phyloP scores from a whole-genome alignment of 129 eudicot genomes.

The Pseudognaphalium luteoalbum region DNA sequence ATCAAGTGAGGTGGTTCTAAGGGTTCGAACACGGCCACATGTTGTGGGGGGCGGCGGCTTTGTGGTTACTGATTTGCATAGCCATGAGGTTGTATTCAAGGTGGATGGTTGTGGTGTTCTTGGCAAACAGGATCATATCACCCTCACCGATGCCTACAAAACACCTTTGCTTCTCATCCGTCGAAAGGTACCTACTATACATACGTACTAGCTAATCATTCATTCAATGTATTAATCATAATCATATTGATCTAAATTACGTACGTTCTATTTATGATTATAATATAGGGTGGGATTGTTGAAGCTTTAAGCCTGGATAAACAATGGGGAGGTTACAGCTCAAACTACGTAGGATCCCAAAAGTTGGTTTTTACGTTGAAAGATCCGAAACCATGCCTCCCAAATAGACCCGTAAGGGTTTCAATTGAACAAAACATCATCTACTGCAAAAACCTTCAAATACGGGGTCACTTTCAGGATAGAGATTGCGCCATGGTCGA shows the following conservation, averaged over 20 bases:
- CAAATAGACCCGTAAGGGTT: conserved; percentile 45
- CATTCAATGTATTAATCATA: too few relatives aligned
- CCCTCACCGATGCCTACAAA: conserved; percentile 63
- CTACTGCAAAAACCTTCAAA: conserved; percentile 40
- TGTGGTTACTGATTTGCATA: conserved; percentile 49
- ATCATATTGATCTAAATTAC: too few relatives aligned
- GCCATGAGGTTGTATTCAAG: conserved; percentile 55
- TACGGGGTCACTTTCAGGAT: conserved; percentile 61
- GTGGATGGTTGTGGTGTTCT: conserved; percentile 92
- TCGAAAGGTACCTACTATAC: conserved; percentile 22
- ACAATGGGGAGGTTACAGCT: conserved; percentile 74
- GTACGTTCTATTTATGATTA: too few relatives aligned
- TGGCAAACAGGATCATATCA: conserved; percentile 62
- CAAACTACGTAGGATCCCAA: conserved; percentile 48
- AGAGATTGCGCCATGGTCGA: conserved; percentile 61
- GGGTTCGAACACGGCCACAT: conserved; percentile 66
- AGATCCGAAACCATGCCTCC: conserved; percentile 57
- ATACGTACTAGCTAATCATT: too few relatives aligned
- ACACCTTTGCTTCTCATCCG: conserved; percentile 74
- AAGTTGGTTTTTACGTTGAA: conserved; percentile 66
- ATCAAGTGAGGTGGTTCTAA: conserved; percentile 50
- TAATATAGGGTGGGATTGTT: conserved; percentile 59
- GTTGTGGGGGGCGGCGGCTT: conserved; percentile 82
- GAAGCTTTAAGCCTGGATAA: conserved; percentile 71
- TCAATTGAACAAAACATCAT: conserved; percentile 47